phyloP scores from a whole-genome alignment of 1,284 basidiomycete genomes.

The Anthracocystis walkeri region DNA sequence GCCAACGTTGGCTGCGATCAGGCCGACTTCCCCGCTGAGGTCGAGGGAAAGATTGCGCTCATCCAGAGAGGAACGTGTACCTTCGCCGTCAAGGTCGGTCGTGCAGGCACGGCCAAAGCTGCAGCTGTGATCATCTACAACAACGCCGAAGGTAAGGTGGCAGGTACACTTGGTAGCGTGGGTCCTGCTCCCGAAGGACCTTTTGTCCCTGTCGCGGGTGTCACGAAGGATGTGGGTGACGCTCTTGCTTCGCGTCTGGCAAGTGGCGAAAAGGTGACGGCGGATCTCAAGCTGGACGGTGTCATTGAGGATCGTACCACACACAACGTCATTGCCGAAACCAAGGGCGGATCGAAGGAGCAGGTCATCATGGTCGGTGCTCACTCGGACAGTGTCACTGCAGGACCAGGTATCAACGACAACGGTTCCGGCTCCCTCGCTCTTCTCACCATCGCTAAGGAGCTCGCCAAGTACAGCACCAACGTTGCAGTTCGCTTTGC shows the following conservation, averaged over 20 bases:
- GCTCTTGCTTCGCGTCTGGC: constrained; percentile 20
- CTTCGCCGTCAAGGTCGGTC: constrained; percentile 31
- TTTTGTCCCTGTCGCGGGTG: constrained; percentile 33
- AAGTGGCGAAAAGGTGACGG: constrained; percentile 30
- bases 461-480: constrained; percentile 31
- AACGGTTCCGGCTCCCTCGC: constrained; percentile 43
- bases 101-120: constrained; percentile 35
- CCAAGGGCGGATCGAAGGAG: constrained; percentile 25
- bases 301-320: constrained; percentile 33
- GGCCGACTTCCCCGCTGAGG: constrained; percentile 27
- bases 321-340: constrained; percentile 49
- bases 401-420: constrained; percentile 50
- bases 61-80: constrained; percentile 33
- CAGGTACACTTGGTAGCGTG: constrained; percentile 29
- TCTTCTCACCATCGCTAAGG: constrained; percentile 40
- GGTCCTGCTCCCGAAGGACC: constrained; percentile 30
- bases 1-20: constrained; percentile 36
- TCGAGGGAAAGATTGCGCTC: constrained; percentile 39
- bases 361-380: constrained; percentile 42
- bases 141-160: constrained; percentile 27
- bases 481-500: constrained; percentile 45
- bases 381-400: constrained; percentile 38
- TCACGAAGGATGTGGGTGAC: constrained; percentile 21
- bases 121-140: constrained; percentile 38
- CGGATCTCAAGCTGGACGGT: constrained; percentile 28